Evolutionary conservation across 2,329 filamentous ascomycete genomes (phyloP), one percentile per base, ranked within the genome.

Genomic region (Fusarium phyllophilum): DNA sequence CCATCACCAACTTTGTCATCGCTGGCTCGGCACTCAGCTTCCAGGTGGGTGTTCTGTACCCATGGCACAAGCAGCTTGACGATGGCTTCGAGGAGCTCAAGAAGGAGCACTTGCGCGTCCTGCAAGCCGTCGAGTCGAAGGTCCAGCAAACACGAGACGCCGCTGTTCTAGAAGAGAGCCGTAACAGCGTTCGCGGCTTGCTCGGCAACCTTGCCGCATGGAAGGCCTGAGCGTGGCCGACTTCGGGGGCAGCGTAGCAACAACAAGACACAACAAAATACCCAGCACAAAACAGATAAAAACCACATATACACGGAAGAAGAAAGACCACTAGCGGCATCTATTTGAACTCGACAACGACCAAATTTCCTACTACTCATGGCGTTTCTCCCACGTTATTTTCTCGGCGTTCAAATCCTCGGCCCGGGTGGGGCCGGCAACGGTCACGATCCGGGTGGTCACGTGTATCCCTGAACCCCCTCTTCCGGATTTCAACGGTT

Each of bases 41-140:
- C 80, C 91, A 93, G 81, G 89, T 92, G 56, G 90, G 89, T 75
- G 91, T 93, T 44, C 84, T 93, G 17, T 93, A 93, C 80, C 91
- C 91, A 3, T 93, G 91, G 91, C 91, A 93, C 81, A 87, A 91
- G 76, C 84, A 91, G 78, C 83, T 93, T 12, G 89, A 92, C 71
- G 85, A 87, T 26, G 88, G 89, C 68, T 92, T 93, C 76, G 75
- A 78, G 58, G 70, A 71, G 12, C 68, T 78, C 54, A 78, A 76
- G 72, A 77, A 64, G 64, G 77, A 78, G 61, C 77, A 78, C 52
- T 42, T 77, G 14, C 70, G 72, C 26, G 75, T 79, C 51, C 60
- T 79, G 22, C 44, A 54, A 9, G 59, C 65, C 41, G 59, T 74
- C 36, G 72, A 75, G 64, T 36, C 46, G 13, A 74, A 70, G 36